Base-by-base conservation (phyloP, 2,329 filamentous ascomycete genomes). In the Penicillium sp. region DNA sequence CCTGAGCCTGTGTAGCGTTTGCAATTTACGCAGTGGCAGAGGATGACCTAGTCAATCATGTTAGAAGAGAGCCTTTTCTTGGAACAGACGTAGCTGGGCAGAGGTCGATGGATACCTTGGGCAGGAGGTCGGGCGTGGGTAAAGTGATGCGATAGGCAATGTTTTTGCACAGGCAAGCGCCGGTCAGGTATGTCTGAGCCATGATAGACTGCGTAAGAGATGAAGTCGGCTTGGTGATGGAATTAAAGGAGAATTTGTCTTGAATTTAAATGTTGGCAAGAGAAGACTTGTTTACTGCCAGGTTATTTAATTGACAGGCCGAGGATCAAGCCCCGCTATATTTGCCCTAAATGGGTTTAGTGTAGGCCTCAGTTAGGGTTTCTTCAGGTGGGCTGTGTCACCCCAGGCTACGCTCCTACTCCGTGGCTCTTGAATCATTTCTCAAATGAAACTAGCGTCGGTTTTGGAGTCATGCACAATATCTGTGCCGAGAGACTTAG, bases 21-120 rank as follows among this genome's bases (percentile, higher is more conserved):
- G 63, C 69, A 71, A 58, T 46, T 65, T 43, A 40, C 64, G 60
- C 69, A 71, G 64, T 71, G 68, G 59, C 70, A 71, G 58, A 67
- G 51, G 38, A 64, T 49, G 19, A 70, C 19, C 67, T 70, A 19
- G n/a, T 4, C 11, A 6, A 1, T 33, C 8, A 14, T 16, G n/a
- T 52, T 37, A 33, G n/a, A 14, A 37, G 3, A 13, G 13, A 26
- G 26, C n/a, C 45, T 25, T 19, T 19, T 52, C 26, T 49, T 16
- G 26, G 35, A 28, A 22, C 19, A 22, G 19, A 22, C 19, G 19
- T 22, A 22, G 19, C 19, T 22, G 19, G 19, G 19, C 19, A 8
- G 19, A 19, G 45, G n/a, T 22, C n/a, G 30, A 28, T 37, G 37
- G 6, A 25, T 62, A 64, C 68, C 65, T 71, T 65, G 35, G 70